Evolutionary conservation across 306 rosid genomes (phyloP), one percentile per base, ranked within the genome.

Genomic region (Psophocarpus tetragonolobus): DNA sequence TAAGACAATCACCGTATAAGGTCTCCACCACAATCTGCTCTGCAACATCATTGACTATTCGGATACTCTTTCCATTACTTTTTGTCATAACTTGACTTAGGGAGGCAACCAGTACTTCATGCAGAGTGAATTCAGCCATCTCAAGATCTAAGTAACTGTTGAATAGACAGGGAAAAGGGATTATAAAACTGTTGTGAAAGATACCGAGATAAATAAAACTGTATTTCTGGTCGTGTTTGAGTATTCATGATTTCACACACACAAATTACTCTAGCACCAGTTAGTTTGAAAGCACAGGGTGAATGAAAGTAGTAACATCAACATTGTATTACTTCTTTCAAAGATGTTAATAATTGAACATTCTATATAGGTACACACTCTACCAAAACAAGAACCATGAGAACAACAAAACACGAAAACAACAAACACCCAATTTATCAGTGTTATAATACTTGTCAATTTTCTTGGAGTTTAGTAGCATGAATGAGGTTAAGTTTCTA

Each of bases 81-180:
- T 87, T 90, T 35, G 81, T 39, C 93, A 82, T 91, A 48, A 88
- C 90, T 86, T 95, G 97, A 84, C 97, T 89, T 3, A 91, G 78
- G 27, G 96, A 86, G 69, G 90, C 92, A 50, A 80, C 73, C 86
- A 95, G 77, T 13, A 92, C 89, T 21, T 95, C 97, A 33, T 86
- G 88, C 79, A 92, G 79, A 26, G 93, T 88, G 84, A 95, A 95
- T 75, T 92, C 93, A 13, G 84, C 96, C 97, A 91, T 95, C 87
- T 95, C 99, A 39, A 95, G 84, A 81, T 95, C 92, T 76, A 88
- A 70, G 81, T 90, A 92, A 62, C 97, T 95, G 89, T 76, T 30
- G 17, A 71, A 65, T 66, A 78, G 54, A 27, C 77, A 75, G 41
- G 35, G 12, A 62, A 82, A 74, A 67, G 45, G 20, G 63, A 41